Percentiles rank a stretch among this genome's conserved stretches.
These are phyloP conservation scores for Mucor mucedo DNA, from an alignment of 371 early-diverging fungal species.

Conservation along the genomic window DNA sequence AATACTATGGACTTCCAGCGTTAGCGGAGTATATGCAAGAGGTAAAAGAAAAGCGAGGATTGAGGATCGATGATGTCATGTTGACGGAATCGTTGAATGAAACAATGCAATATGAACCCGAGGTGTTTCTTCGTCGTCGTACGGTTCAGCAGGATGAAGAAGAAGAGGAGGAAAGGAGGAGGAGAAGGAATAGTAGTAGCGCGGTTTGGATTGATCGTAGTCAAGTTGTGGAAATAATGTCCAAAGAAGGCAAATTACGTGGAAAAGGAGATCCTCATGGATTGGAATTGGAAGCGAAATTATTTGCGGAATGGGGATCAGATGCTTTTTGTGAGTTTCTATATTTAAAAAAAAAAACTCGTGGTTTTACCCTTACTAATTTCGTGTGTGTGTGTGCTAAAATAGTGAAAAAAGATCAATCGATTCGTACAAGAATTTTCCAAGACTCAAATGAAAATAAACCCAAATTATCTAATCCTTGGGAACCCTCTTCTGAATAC, in stretches of 20 bases:
- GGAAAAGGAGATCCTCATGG: constrained; percentile 44
- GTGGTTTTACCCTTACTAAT: no score
- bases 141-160: constrained; percentile 4
- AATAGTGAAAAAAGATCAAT: constrained; percentile 21
- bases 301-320: constrained; percentile 54
- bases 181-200: neutral
- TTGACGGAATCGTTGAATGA: constrained; percentile 10
- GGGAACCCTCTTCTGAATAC: constrained; percentile 13
- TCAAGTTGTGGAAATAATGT: constrained; percentile 33
- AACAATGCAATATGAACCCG: neutral
- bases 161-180: constrained; percentile 1
- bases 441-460: constrained; percentile 12
- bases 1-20: constrained; percentile 35
- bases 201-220: constrained; percentile 32
- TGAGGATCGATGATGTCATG: neutral
- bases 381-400: no score
- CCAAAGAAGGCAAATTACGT: constrained; percentile 33
- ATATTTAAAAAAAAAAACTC: no score
- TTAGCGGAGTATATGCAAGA: constrained; percentile 25
- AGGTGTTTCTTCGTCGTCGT: neutral
- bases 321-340: constrained; percentile 34
- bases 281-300: constrained; percentile 46
- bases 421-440: constrained; percentile 7
- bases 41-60: constrained; percentile 1
- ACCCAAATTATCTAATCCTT: constrained; percentile 25